Evolutionary conservation across 1,139 yeast species (phyloP).

Genomic region (Pichia sp.): DNA sequence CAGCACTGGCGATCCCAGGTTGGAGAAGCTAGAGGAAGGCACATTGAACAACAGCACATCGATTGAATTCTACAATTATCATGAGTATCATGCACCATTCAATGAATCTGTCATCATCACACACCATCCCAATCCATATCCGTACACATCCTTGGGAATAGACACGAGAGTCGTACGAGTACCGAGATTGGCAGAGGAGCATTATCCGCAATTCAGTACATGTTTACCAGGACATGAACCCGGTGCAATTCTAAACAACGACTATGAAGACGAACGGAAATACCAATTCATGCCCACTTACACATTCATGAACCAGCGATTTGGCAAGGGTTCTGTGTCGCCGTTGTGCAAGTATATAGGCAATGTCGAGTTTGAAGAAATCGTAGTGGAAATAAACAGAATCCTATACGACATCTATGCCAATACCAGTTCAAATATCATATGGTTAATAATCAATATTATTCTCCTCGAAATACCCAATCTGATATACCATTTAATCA

Average conservation of each 20-base stretch:
- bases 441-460: slow-evolving; percentile 3
- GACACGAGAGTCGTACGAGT: slow-evolving; percentile 60
- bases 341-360: slow-evolving; percentile 48
- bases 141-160: slow-evolving; percentile 15
- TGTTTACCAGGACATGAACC: slow-evolving; percentile 49
- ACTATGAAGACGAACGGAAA: neutral
- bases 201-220: slow-evolving; percentile 59
- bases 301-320: slow-evolving; percentile 39
- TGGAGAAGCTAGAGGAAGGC: neutral
- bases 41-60: neutral
- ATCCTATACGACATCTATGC: slow-evolving; percentile 11
- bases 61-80: slow-evolving; percentile 59
- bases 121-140: slow-evolving; percentile 64
- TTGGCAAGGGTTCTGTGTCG: slow-evolving; percentile 53
- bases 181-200: slow-evolving; percentile 48
- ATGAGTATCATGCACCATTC: slow-evolving; percentile 48
- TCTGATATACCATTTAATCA: neutral
- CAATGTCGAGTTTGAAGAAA: slow-evolving; percentile 38
- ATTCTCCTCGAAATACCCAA: slow-evolving; percentile 2
- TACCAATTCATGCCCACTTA: slow-evolving; percentile 13
- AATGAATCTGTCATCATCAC: slow-evolving; percentile 47
- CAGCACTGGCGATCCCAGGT: no score
- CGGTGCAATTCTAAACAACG: slow-evolving; percentile 7
- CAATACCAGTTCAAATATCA: neutral
- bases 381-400: slow-evolving; percentile 47